A percentile compares a stretch with the other conserved stretches of the same genome.
These are phyloP conservation scores for Claviceps sorghi DNA, from an alignment of 2,329 filamentous ascomycete species.

Conservation along the genomic window DNA sequence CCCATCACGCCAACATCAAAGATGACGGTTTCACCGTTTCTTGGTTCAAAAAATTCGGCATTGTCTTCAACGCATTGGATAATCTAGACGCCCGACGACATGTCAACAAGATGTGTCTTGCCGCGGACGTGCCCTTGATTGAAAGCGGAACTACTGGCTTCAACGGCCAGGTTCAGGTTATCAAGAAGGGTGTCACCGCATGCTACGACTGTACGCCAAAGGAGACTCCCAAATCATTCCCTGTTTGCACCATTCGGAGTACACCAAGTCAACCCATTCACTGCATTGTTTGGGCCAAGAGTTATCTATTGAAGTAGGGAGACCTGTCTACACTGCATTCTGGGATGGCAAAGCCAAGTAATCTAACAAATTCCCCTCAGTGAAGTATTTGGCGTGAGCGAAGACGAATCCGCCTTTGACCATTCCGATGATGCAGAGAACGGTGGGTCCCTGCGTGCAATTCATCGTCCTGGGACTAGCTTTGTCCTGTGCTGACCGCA, in stretches of 20 bases:
- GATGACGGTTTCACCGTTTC: constrained; percentile 70
- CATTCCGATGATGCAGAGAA: constrained; percentile 71
- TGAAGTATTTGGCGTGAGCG: constrained; percentile 83
- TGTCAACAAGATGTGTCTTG: constrained; percentile 95
- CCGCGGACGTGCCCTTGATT: constrained; percentile 76
- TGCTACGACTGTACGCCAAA: constrained; percentile 94
- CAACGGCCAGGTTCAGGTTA: constrained; percentile 94
- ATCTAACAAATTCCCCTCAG: constrained; percentile 4
- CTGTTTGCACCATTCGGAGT: constrained; percentile 92
- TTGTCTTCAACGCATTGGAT: constrained; percentile 95
- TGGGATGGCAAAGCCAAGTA: not conserved
- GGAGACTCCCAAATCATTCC: constrained; percentile 80
- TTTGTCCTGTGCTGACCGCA: not conserved
- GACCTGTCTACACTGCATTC: not conserved
- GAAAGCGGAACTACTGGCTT: constrained; percentile 97
- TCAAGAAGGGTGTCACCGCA: constrained; percentile 79
- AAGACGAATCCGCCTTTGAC: constrained; percentile 73
- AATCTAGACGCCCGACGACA: constrained; percentile 88
- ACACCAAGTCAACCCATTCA: constrained; percentile 94
- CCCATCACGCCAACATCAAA: constrained; percentile 92
- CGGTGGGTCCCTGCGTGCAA: constrained; percentile 25
- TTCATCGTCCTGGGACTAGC: not conserved
- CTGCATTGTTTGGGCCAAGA: constrained; percentile 98
- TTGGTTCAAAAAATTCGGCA: constrained; percentile 70
- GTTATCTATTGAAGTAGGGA: constrained; percentile 67